phyloP scores from a whole-genome alignment of 352 stramenopile genomes.

The Blastocystis sp. region DNA sequence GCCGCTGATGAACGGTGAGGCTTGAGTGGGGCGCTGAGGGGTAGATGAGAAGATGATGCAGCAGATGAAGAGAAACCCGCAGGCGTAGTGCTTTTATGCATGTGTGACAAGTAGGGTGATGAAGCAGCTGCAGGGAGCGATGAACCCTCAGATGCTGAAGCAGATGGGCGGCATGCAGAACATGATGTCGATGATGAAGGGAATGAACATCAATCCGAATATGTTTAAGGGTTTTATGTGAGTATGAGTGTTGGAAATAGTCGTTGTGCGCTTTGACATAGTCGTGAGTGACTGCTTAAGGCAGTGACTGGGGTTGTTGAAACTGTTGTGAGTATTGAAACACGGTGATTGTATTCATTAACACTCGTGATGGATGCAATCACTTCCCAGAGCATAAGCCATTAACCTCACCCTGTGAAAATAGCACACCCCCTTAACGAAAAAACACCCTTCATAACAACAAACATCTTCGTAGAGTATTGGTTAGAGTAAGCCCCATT shows the following conservation, averaged over 20 bases:
- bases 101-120: conserved; percentile 77
- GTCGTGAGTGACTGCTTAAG: no score
- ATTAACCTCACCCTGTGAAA: no score
- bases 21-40: neutral
- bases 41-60: conserved; percentile 73
- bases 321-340: no score
- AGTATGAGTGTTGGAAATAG: neutral
- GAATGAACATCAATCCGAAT: conserved; percentile 70
- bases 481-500: conserved; percentile 68
- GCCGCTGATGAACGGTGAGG: conserved; percentile 78
- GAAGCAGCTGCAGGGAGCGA: conserved; percentile 89
- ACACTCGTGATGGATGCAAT: no score
- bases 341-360: no score
- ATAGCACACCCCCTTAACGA: no score
- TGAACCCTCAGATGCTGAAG: conserved; percentile 89
- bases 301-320: no score
- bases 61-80: conserved; percentile 91
- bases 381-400: no score
- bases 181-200: conserved; percentile 77
- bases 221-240: conserved; percentile 70
- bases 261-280: neutral
- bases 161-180: conserved; percentile 83
- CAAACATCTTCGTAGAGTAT: conserved; percentile 22
- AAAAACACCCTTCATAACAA: no score
- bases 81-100: conserved; percentile 73